Conservation (phyloP, 441 rosid species). For the Erysimum pusillum region DNA sequence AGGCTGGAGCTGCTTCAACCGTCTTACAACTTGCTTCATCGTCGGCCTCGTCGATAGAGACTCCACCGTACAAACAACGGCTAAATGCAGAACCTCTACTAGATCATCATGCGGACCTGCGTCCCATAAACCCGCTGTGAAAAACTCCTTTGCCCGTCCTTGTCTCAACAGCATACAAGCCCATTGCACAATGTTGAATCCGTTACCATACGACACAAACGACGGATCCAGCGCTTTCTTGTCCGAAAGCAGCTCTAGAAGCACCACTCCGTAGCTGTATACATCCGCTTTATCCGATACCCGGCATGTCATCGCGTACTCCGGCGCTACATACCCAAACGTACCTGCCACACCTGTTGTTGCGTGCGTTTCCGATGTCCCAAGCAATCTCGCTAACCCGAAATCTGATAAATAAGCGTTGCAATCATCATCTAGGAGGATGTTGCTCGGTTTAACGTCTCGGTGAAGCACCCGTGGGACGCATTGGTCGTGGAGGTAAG, state of each 20-base stretch:
- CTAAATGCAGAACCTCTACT: conserved; percentile 81
- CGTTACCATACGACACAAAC: conserved; percentile 61
- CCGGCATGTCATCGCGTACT: conserved; percentile 95
- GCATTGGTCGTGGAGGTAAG: conserved; percentile 85
- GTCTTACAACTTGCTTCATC: conserved; percentile 83
- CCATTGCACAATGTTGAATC: conserved; percentile 55
- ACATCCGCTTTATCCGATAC: conserved; percentile 96
- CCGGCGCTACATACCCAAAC: conserved; percentile 96
- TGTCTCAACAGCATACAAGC: conserved; percentile 69
- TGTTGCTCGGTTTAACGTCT: conserved; percentile 92
- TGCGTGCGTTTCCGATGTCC: conserved; percentile 93
- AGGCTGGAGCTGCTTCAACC: conserved; percentile 66
- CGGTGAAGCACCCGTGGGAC: conserved; percentile 95
- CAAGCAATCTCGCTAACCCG: conserved; percentile 88
- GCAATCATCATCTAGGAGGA: conserved; percentile 78
- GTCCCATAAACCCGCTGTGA: conserved; percentile 81
- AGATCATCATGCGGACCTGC: conserved; percentile 87
- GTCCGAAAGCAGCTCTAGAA: conserved; percentile 88
- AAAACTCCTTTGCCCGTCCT: conserved; percentile 87
- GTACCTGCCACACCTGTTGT: conserved; percentile 95
- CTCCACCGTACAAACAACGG: conserved; percentile 84
- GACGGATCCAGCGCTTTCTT: conserved; percentile 96
- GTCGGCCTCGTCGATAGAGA: conserved; percentile 84
- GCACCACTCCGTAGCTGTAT: conserved; percentile 94
- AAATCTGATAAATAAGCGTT: conserved; percentile 90